phyloP scores from a whole-genome alignment of 805 yeast genomes.

The Scheffersomyces ergatensis region DNA sequence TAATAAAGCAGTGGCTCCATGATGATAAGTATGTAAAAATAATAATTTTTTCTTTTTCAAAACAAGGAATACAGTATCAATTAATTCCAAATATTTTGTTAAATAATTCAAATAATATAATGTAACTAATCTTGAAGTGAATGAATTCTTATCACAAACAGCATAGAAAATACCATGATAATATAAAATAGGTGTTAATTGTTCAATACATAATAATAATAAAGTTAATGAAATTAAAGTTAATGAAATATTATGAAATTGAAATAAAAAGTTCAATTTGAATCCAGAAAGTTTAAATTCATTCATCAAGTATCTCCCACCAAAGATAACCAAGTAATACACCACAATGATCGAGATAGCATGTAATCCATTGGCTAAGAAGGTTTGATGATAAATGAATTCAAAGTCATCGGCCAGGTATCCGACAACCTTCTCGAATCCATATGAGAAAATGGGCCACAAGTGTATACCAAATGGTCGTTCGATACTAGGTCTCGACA shows the following conservation, averaged over 20 bases:
- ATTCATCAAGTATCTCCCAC: conserved; percentile 70
- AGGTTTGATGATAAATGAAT: conserved; percentile 64
- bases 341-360: conserved; percentile 44
- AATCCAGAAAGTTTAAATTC: conserved; percentile 56
- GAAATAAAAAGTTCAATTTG: conserved; percentile 74
- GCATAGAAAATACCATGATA: conserved; percentile 79
- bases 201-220: conserved; percentile 75
- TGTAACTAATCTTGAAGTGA: conserved; percentile 80
- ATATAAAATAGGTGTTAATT: conserved; percentile 73
- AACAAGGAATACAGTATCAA: conserved; percentile 90
- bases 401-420: conserved; percentile 65
- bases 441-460: conserved; percentile 65
- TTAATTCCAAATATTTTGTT: conserved; percentile 82
- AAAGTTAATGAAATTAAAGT: conserved; percentile 67
- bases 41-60: conserved; percentile 88
- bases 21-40: conserved; percentile 94
- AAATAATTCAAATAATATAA: conserved; percentile 89
- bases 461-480: conserved; percentile 57
- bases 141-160: conserved; percentile 73
- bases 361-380: conserved; percentile 62
- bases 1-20: conserved; percentile 94
- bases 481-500: conserved; percentile 34
- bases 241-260: conserved; percentile 77
- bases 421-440: conserved; percentile 45
- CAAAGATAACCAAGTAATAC: conserved; percentile 45